Conservation (phyloP, 108 stramenopile genomes). For the Ochromonas danica region DNA sequence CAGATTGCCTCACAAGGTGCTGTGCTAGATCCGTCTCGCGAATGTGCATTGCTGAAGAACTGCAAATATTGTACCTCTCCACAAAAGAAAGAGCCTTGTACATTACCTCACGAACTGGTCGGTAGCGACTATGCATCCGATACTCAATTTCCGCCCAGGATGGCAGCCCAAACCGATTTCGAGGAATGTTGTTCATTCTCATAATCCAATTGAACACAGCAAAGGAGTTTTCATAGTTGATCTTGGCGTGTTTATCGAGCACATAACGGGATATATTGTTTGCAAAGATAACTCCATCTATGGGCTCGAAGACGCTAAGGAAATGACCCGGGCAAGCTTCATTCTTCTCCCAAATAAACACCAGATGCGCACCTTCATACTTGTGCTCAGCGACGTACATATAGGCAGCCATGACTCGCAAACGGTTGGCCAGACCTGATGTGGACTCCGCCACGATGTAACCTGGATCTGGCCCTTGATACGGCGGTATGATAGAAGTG, state of each 20-base stretch:
- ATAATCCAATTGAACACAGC: slow-evolving; percentile 22
- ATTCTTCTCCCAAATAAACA: slow-evolving; percentile 23
- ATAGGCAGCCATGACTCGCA: slow-evolving; percentile 20
- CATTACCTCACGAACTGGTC: background rate
- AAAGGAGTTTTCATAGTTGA: slow-evolving; percentile 5
- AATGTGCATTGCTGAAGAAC: slow-evolving; percentile 20
- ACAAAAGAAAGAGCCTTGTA: background rate
- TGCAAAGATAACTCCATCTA: background rate
- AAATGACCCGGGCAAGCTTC: slow-evolving; percentile 24
- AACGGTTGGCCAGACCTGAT: background rate
- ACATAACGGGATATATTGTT: background rate
- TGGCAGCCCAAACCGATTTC: background rate
- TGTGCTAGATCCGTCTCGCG: background rate
- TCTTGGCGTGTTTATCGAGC: slow-evolving; percentile 19
- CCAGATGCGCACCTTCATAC: slow-evolving; percentile 19
- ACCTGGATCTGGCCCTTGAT: background rate
- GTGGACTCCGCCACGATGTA: slow-evolving; percentile 8
- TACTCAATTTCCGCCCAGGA: slow-evolving; percentile 19
- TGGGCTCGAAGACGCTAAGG: background rate
- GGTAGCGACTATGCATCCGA: background rate
- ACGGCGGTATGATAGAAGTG: background rate
- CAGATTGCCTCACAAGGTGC: background rate
- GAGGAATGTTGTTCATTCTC: background rate
- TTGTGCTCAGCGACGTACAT: slow-evolving; percentile 7
- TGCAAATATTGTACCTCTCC: slow-evolving; percentile 5